Evolutionary conservation across 2,329 filamentous ascomycete species (phyloP), one percentile per base, ranked within the genome.

Genomic region (Akanthomyces dipterigenus): DNA sequence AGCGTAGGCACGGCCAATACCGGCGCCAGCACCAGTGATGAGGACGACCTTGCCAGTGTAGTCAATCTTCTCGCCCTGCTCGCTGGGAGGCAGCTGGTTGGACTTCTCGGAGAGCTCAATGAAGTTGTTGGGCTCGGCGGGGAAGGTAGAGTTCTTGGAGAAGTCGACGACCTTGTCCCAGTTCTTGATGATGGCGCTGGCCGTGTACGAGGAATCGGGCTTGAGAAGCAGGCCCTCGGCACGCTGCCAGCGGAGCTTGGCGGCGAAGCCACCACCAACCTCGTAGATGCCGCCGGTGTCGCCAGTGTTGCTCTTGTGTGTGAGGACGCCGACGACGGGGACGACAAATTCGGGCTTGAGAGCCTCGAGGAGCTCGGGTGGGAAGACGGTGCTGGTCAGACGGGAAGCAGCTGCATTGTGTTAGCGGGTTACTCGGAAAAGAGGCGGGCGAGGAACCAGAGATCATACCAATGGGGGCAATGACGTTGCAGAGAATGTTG

Each of bases 371-470:
- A 96, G 84, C 72, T 97, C 93, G n/a, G 91, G 91, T 38, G 93
- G 92, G 91, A 97, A 93, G 67, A 97, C 83, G 20, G 93, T 97
- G 74, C 92, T 86, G 48, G 93, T 97, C 92, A 98, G 96, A 74
- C 93, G 88, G 78, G 90, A 95, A 64, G 93, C 95, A 67, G 93
- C 93, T 85, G 62, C 26, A 45, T 14, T 18, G 43, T 63, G 62
- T 71, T 66, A 71, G 64, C 49, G 50, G 14, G 26, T 34, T 34
- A 24, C 14, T 22, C 28, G 14, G n/a, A 12, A 24, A 14, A 34
- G 55, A 34, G 3, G 2, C 18, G 2, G 43, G 20, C 20, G n/a
- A 48, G 31, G 16, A 20, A n/a, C 20, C 12, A 4, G 20, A 42
- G 18, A 26, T 65, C 75, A 62, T 73, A 78, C 76, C 76, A 71